phyloP scores from a whole-genome alignment of 2,329 filamentous ascomycete genomes.

The Macrophomina tecta region DNA sequence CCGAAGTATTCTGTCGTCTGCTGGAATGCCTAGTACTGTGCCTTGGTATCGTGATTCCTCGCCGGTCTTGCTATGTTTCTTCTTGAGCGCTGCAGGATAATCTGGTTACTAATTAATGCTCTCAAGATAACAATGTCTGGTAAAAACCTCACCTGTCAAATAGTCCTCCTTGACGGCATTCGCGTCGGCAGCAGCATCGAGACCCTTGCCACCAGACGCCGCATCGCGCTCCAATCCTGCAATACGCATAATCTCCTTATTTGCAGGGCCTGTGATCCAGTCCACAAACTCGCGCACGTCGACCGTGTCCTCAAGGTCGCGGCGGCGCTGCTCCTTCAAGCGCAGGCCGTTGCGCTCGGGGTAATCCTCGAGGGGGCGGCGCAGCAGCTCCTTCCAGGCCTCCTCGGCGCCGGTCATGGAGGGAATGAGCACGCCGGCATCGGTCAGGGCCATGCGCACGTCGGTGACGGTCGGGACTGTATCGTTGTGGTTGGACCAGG shows the following conservation, averaged over 20 bases:
- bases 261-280: constrained; percentile 77
- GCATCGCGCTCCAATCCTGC: constrained; percentile 66
- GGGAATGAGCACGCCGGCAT: constrained; percentile 76
- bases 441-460: constrained; percentile 82
- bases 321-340: constrained; percentile 50
- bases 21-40: constrained; percentile 77
- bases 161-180: constrained; percentile 51
- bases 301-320: constrained; percentile 73
- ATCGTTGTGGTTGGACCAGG: constrained; percentile 71
- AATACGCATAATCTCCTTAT: constrained; percentile 81
- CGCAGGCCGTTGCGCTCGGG: constrained; percentile 48
- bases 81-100: constrained; percentile 71
- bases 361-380: constrained; percentile 52
- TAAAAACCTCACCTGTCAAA: constrained; percentile 49
- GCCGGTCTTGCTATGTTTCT: constrained; percentile 88
- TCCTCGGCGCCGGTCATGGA: constrained; percentile 72
- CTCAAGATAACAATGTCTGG: no score
- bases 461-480: constrained; percentile 73
- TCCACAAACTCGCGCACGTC: constrained; percentile 78
- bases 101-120: neutral
- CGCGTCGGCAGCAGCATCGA: constrained; percentile 52
- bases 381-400: constrained; percentile 61
- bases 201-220: constrained; percentile 45
- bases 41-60: constrained; percentile 86
- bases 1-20: constrained; percentile 72